These are phyloP conservation scores for Curvularia sp. DNA, from an alignment of 2,329 filamentous ascomycete species.

Conservation along the genomic window DNA sequence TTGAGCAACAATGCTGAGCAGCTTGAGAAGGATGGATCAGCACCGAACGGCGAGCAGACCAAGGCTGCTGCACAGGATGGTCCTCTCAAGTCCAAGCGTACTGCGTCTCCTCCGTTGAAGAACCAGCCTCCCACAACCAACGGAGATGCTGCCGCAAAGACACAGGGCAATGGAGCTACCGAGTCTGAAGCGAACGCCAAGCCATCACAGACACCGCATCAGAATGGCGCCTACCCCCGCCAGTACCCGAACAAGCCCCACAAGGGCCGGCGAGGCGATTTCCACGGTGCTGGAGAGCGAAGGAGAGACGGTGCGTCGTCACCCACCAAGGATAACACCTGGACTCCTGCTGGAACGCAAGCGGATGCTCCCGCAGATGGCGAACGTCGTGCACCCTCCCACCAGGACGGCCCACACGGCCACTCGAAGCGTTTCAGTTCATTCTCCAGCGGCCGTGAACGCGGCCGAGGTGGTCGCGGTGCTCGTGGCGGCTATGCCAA, in stretches of 20 bases:
- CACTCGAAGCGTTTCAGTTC: conserved; percentile 46
- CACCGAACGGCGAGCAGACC: conserved; percentile 42
- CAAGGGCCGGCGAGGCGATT: conserved; percentile 45
- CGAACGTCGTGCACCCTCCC: conserved; percentile 38
- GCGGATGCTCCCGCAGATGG: conserved; percentile 44
- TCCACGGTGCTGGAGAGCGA: conserved; percentile 36
- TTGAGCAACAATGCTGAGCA: conserved; percentile 50
- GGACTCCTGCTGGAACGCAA: conserved; percentile 42
- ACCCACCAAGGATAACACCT: conserved; percentile 40
- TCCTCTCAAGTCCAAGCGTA: conserved; percentile 47
- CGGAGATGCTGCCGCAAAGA: conserved; percentile 37
- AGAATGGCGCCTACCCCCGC: conserved; percentile 39
- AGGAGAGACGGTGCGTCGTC: conserved; percentile 44
- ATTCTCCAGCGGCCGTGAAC: conserved; percentile 51
- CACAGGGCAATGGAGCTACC: conserved; percentile 19
- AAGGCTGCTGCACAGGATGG: conserved; percentile 39
- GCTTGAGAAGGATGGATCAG: conserved; percentile 47
- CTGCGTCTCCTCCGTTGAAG: conserved; percentile 41
- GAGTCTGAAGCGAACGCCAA: conserved; percentile 37
- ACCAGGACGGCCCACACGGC: conserved; percentile 40
- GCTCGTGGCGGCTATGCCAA: conserved; percentile 52
- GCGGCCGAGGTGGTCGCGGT: conserved; percentile 57
- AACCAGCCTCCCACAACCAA: conserved; percentile 33
- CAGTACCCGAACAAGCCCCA: conserved; percentile 39
- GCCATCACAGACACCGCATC: conserved; percentile 29